phyloP scores from a whole-genome alignment of 306 rosid species.

The Lathyrus oleraceus region DNA sequence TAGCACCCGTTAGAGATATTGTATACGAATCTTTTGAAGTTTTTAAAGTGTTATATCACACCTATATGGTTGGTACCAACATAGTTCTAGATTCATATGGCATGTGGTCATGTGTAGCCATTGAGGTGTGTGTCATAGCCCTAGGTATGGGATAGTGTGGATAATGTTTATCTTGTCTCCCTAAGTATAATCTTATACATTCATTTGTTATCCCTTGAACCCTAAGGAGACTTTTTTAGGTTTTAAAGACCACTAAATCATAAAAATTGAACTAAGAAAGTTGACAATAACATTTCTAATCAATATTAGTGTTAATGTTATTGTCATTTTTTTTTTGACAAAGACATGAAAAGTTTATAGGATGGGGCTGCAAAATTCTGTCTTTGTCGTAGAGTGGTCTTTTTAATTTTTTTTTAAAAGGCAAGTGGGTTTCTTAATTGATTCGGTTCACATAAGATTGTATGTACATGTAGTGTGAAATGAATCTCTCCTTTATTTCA shows the following conservation, averaged over 20 bases:
- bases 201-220: background rate
- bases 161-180: background rate
- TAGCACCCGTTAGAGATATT: too few species aligned
- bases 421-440: slow-evolving; percentile 16
- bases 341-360: background rate
- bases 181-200: background rate
- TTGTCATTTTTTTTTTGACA: too few species aligned
- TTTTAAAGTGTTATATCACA: too few species aligned
- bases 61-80: background rate
- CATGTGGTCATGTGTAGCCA: background rate
- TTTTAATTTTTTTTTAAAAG: background rate
- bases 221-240: background rate
- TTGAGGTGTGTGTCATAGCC: background rate
- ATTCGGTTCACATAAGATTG: slow-evolving; percentile 14
- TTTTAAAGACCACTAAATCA: background rate
- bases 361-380: slow-evolving; percentile 13
- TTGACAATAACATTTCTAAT: too few species aligned
- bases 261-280: too few species aligned
- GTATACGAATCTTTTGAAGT: too few species aligned
- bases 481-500: slow-evolving; percentile 1
- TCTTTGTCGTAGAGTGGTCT: slow-evolving; percentile 18
- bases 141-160: background rate
- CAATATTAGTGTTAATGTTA: too few species aligned
- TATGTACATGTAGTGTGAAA: background rate
- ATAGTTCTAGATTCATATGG: background rate